Evolutionary conservation across 306 rosid genomes (phyloP).

Genomic region (Trifolium dubium): DNA sequence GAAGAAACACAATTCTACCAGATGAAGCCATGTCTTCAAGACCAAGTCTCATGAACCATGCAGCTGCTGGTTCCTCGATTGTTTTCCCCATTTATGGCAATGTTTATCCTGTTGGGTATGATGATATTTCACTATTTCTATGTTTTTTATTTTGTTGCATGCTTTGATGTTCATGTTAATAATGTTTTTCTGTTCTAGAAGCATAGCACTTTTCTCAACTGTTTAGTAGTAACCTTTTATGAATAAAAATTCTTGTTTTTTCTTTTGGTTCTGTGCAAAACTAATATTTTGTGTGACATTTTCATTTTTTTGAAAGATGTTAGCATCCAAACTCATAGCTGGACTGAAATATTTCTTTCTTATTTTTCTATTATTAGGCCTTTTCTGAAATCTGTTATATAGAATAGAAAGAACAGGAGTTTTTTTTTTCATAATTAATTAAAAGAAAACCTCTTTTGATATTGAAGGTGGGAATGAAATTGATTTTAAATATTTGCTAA

Average conservation of each 20-base stretch:
- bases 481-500: not conserved
- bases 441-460: not conserved
- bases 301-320: not conserved
- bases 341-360: conserved; percentile 12
- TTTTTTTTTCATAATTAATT: not conserved
- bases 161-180: conserved; percentile 4
- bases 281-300: not conserved
- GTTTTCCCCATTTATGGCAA: conserved; percentile 75
- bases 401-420: not conserved
- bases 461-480: conserved; percentile 1
- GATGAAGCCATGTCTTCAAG: conserved; percentile 52
- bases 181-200: conserved; percentile 1
- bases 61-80: conserved; percentile 63
- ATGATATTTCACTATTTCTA: conserved; percentile 16
- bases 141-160: not conserved
- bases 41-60: conserved; percentile 50
- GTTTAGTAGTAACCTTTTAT: not conserved
- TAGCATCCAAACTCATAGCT: conserved; percentile 6
- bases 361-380: not conserved
- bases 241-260: not conserved
- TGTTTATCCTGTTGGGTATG: conserved; percentile 87
- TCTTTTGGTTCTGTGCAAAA: not conserved
- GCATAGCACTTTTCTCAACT: conserved; percentile 8
- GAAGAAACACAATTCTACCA: conserved; percentile 53
- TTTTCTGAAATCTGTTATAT: not conserved